These are phyloP conservation scores for Tinospora cordifolia DNA, from an alignment of 164 flowering plant species.

Conservation along the genomic window DNA sequence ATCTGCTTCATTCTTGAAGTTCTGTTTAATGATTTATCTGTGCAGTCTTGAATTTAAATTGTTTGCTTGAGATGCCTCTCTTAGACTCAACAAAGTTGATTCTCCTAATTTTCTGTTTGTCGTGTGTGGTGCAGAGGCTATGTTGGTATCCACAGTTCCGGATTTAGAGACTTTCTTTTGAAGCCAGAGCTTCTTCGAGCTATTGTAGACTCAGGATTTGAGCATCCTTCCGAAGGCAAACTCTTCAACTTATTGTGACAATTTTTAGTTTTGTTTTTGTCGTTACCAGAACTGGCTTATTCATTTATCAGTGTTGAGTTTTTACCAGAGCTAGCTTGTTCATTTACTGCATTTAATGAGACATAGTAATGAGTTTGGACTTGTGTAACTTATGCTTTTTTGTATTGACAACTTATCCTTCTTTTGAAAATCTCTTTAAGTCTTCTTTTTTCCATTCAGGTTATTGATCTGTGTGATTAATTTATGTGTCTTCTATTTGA, in stretches of 20 bases:
- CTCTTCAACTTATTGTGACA: background rate
- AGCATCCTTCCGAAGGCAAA: slow-evolving; percentile 98
- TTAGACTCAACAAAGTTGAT: no score
- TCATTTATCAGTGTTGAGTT: no score
- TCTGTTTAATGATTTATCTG: no score
- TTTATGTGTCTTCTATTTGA: background rate
- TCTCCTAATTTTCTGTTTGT: background rate
- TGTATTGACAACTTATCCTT: background rate
- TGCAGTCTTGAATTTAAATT: background rate
- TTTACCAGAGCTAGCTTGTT: no score
- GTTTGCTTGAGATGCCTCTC: background rate
- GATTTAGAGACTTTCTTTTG: slow-evolving; percentile 91
- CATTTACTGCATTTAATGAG: no score
- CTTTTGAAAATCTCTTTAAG: background rate
- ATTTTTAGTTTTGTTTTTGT: background rate
- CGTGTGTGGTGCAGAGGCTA: slow-evolving; percentile 55
- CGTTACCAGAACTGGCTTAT: no score
- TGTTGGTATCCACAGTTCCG: slow-evolving; percentile 96
- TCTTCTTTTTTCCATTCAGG: background rate
- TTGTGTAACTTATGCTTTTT: no score
- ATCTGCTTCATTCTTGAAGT: no score
- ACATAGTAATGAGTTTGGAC: no score
- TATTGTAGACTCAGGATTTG: slow-evolving; percentile 95
- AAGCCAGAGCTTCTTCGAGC: slow-evolving; percentile 95
- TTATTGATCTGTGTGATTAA: background rate